These are phyloP conservation scores for Metarhizium sp. DNA, from an alignment of 2,329 filamentous ascomycete genomes.

Conservation along the genomic window DNA sequence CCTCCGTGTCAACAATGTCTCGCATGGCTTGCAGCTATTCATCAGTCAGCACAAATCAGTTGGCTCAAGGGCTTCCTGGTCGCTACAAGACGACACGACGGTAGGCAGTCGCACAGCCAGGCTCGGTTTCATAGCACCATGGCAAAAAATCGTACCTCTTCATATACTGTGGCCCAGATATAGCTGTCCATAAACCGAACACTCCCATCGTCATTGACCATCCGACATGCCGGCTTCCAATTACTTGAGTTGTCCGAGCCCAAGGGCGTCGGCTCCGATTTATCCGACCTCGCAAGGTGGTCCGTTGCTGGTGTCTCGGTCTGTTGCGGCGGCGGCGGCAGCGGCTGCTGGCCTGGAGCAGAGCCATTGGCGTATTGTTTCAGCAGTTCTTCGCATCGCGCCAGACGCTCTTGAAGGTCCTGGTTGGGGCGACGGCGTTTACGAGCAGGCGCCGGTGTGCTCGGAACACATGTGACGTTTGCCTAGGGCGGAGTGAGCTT, in stretches of 20 bases:
- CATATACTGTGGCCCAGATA: constrained; percentile 43
- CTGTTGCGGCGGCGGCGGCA: constrained; percentile 10
- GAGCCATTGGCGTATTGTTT: constrained; percentile 44
- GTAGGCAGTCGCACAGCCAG: neutral
- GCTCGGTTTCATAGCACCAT: neutral
- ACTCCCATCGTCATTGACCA: constrained; percentile 45
- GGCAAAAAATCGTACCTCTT: constrained; percentile 37
- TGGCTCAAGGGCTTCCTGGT: neutral
- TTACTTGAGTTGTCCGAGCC: constrained; percentile 20
- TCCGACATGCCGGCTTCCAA: constrained; percentile 40
- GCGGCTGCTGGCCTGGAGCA: constrained; percentile 13
- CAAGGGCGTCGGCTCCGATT: constrained; percentile 15
- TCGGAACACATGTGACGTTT: constrained; percentile 49
- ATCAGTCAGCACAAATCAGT: constrained; percentile 8
- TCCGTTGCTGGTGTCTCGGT: constrained; percentile 2
- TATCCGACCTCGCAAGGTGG: constrained; percentile 15
- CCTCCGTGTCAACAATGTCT: constrained; percentile 43
- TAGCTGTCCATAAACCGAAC: constrained; percentile 49
- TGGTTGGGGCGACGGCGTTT: constrained; percentile 52
- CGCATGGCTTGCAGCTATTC: constrained; percentile 47
- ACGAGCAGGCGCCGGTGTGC: constrained; percentile 49
- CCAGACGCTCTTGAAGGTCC: constrained; percentile 51
- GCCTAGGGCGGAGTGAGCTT: constrained; percentile 29
- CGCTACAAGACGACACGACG: neutral
- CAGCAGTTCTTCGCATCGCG: constrained; percentile 47